Evolutionary conservation across 257 asterid species (phyloP).

Genomic region (Verbena officinalis): DNA sequence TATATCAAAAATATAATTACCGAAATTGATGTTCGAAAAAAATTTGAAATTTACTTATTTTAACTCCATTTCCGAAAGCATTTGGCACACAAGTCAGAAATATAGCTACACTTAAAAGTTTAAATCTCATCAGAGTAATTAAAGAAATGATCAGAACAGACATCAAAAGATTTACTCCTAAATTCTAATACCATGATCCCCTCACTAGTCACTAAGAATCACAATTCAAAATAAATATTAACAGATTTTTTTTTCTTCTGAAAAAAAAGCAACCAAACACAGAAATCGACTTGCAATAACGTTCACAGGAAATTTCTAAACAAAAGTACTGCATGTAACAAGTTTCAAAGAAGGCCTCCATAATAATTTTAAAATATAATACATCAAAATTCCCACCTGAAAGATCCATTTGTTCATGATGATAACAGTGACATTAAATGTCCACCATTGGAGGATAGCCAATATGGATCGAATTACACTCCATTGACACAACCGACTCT

Average conservation of each 20-base stretch:
- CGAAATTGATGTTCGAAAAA: background rate
- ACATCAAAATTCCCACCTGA: constrained; percentile 45
- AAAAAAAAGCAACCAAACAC: constrained; percentile 1
- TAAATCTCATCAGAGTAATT: constrained; percentile 3
- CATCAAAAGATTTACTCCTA: constrained; percentile 12
- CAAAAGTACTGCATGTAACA: constrained; percentile 3
- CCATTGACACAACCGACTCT: constrained; percentile 53
- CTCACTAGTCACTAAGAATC: constrained; percentile 1
- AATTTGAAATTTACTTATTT: background rate
- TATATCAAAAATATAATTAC: background rate
- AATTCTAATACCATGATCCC: constrained; percentile 8
- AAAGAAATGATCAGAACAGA: background rate
- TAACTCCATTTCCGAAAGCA: constrained; percentile 1
- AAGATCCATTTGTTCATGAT: constrained; percentile 85
- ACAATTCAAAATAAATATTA: constrained; percentile 12
- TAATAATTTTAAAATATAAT: background rate
- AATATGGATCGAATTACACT: constrained; percentile 57
- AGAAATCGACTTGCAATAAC: background rate
- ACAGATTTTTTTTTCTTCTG: background rate
- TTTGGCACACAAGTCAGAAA: background rate
- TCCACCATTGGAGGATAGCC: constrained; percentile 80
- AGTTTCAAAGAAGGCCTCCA: background rate
- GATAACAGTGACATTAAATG: constrained; percentile 70
- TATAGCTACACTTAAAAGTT: background rate
- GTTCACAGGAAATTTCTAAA: background rate